A percentile compares a stretch with the other conserved stretches of the same genome.
These are phyloP conservation scores for Neurospora sp. DNA, from an alignment of 2,329 filamentous ascomycete species.

Conservation along the genomic window DNA sequence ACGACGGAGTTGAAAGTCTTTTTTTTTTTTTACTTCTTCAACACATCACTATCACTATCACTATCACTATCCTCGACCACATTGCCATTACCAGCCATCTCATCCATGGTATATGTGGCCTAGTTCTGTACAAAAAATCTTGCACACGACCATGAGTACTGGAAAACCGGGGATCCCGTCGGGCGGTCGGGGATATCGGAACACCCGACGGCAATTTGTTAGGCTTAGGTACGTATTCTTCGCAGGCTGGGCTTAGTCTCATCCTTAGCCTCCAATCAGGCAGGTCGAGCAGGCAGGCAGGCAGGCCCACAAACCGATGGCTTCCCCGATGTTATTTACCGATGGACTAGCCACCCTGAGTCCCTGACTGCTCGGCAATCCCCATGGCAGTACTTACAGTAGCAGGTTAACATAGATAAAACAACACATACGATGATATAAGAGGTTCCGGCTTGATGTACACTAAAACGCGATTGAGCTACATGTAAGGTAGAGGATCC, in stretches of 20 bases:
- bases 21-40: no score
- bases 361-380: background rate
- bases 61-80: no score
- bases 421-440: background rate
- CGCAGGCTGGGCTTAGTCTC: no score
- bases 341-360: background rate
- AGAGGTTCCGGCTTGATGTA: background rate
- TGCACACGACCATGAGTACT: background rate
- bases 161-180: background rate
- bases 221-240: no score
- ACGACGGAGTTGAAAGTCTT: no score
- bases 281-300: no score
- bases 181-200: background rate
- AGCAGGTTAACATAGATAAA: background rate
- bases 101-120: background rate
- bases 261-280: no score
- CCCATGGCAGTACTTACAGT: background rate
- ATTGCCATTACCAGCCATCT: background rate
- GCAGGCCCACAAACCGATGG: background rate
- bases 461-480: background rate
- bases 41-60: background rate
- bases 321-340: background rate
- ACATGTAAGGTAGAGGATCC: background rate
- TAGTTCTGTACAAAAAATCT: background rate
- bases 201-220: background rate